These are phyloP conservation scores for Miscanthus lutarioriparius DNA, from an alignment of 176 grass and related monocot species.

Conservation along the genomic window DNA sequence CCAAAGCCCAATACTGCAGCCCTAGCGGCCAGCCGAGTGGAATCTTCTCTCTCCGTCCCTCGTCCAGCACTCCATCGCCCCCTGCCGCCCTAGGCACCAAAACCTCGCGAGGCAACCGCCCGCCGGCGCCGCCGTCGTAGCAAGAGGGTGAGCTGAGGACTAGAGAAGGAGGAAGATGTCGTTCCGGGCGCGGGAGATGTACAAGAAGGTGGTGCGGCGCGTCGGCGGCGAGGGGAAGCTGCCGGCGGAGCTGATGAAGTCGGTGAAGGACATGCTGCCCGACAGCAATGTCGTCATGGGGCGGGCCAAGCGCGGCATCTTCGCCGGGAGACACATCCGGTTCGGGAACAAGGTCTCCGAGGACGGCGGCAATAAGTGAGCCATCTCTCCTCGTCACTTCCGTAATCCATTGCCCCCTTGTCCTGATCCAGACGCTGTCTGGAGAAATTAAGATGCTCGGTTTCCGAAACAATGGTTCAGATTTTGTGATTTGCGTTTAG, in stretches of 20 bases:
- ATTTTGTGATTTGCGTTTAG: not conserved
- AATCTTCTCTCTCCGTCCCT: not conserved
- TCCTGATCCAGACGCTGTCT: not conserved
- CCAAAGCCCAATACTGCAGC: not conserved
- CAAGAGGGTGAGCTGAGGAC: not conserved
- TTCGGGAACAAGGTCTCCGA: conserved; percentile 96
- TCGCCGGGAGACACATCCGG: conserved; percentile 83
- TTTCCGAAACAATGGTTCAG: not conserved
- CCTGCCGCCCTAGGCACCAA: not conserved
- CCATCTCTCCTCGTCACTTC: not conserved
- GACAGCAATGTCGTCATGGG: conserved; percentile 82
- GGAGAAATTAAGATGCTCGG: not conserved
- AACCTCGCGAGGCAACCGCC: conserved; percentile 28
- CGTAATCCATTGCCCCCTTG: not conserved
- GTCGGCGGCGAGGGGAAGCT: conserved; percentile 59
- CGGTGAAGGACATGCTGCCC: conserved; percentile 70
- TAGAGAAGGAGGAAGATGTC: conserved; percentile 50
- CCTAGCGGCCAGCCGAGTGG: not conserved
- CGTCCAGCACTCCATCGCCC: not conserved
- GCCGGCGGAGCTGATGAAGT: conserved; percentile 62
- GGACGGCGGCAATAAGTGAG: conserved; percentile 97
- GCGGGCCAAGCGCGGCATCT: conserved; percentile 90
- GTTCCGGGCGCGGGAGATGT: conserved; percentile 75
- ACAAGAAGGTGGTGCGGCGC: conserved; percentile 75
- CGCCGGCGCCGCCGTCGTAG: conserved; percentile 18